Percentiles rank a stretch among this genome's conserved stretches.
These are phyloP conservation scores for Exophiala lecanii-corni DNA, from an alignment of 2,329 filamentous ascomycete species.

Conservation along the genomic window DNA sequence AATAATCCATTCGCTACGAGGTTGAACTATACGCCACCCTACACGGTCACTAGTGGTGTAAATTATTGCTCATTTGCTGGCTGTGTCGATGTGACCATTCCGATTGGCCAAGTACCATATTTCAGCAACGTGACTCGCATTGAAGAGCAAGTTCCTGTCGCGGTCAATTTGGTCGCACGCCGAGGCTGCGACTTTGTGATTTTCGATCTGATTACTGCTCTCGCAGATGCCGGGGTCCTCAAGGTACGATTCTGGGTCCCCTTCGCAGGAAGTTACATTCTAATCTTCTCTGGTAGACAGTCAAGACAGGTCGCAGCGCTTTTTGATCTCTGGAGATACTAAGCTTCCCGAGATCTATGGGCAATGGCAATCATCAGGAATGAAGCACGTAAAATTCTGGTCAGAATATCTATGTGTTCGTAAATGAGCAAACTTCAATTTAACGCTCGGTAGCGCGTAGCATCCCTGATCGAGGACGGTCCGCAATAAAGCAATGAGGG, in stretches of 20 bases:
- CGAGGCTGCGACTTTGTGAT: constrained; percentile 51
- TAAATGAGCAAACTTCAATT: too few relatives aligned
- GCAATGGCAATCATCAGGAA: too few relatives aligned
- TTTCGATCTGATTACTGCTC: constrained; percentile 28
- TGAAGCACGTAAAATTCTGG: too few relatives aligned
- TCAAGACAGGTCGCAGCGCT: background rate
- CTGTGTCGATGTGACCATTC: constrained; percentile 11
- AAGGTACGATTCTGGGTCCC: too few relatives aligned
- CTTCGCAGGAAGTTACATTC: too few relatives aligned
- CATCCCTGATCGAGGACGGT: background rate
- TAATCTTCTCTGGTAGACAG: too few relatives aligned
- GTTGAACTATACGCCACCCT: constrained; percentile 12
- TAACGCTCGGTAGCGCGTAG: too few relatives aligned
- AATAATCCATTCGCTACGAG: background rate
- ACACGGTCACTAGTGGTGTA: constrained; percentile 1
- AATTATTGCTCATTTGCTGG: constrained; percentile 3
- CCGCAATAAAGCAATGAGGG: background rate
- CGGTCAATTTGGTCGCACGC: constrained; percentile 54
- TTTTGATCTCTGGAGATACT: too few relatives aligned
- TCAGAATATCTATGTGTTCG: too few relatives aligned
- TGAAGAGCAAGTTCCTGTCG: constrained; percentile 52
- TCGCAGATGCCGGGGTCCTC: constrained; percentile 28
- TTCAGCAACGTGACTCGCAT: constrained; percentile 45
- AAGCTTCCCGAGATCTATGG: too few relatives aligned
- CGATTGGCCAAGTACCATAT: constrained; percentile 13